phyloP scores from a whole-genome alignment of 2,329 filamentous ascomycete species.

The Salinomyces thailandicus region DNA sequence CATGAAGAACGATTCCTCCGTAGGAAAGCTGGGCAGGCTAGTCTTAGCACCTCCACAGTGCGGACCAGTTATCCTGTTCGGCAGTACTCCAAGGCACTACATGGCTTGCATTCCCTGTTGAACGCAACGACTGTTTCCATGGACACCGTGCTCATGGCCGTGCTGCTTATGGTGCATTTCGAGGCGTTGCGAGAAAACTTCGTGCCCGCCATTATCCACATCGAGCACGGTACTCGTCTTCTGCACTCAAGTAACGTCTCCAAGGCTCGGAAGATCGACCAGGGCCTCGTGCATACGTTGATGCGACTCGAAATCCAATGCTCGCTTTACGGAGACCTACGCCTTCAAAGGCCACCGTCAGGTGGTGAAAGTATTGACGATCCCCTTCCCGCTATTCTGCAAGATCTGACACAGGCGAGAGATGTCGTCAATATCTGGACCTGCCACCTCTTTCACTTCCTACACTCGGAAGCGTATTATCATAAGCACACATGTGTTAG shows the following conservation, averaged over 20 bases:
- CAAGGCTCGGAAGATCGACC: slow-evolving; percentile 18
- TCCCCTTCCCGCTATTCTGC: slow-evolving; percentile 15
- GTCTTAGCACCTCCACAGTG: slow-evolving; percentile 13
- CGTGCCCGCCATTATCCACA: slow-evolving; percentile 23
- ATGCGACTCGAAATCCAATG: slow-evolving; percentile 24
- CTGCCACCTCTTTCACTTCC: slow-evolving; percentile 21
- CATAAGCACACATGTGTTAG: slow-evolving; percentile 17
- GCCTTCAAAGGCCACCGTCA: too few relatives aligned
- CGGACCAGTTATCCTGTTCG: slow-evolving; percentile 18
- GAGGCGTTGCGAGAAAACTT: slow-evolving; percentile 25
- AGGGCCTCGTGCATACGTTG: slow-evolving; percentile 18
- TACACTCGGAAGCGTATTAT: slow-evolving; percentile 18
- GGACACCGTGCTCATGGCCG: slow-evolving; percentile 22
- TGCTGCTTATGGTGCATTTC: slow-evolving; percentile 24
- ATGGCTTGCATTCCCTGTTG: slow-evolving; percentile 20
- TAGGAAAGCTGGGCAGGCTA: slow-evolving; percentile 7
- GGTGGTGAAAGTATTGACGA: too few relatives aligned
- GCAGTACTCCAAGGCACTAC: slow-evolving; percentile 25
- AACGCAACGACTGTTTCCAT: slow-evolving; percentile 11
- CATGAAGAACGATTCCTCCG: slow-evolving; percentile 21
- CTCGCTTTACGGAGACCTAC: slow-evolving; percentile 7
- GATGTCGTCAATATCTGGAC: slow-evolving; percentile 21
- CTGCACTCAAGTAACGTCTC: slow-evolving; percentile 14
- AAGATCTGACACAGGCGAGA: slow-evolving; percentile 21
- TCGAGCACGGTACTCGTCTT: slow-evolving; percentile 23